Base-by-base conservation (phyloP, 2,329 filamentous ascomycete genomes). In the Scytalidium lignicola region DNA sequence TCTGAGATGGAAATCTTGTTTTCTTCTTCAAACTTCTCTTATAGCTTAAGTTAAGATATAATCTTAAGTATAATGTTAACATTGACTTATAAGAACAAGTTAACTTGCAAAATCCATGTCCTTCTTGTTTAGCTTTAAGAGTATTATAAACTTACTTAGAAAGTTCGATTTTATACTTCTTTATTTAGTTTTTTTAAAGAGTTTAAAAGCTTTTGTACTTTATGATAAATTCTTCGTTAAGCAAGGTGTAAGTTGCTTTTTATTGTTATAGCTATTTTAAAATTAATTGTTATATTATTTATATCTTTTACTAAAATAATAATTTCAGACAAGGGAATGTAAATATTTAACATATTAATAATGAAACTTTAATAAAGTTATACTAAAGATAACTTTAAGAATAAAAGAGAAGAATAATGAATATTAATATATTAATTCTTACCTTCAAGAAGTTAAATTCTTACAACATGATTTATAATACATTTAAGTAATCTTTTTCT, bases 101-200 rank as follows among this genome's bases (percentile, higher is more conserved):
- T 29, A 20, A n/a, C 23, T 17, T 29, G 20, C 28, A 41, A 20
- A 29, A 1, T 4, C 10, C 5, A n/a, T 19, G 23, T 15, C n/a
- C n/a, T n/a, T n/a, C n/a, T n/a, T n/a, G n/a, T n/a, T n/a, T n/a
- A n/a, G n/a, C n/a, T n/a, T n/a, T n/a, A n/a, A n/a, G n/a, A n/a
- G n/a, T n/a, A n/a, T n/a, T n/a, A 10, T n/a, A 43, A 13, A 41
- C 41, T 51, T 41, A 59, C 56, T 41, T 58, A 51, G 26, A 51
- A 59, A 23, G 50, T 53, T 10, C 56, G 48, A 48, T 54, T 49
- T 55, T 55, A 59, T 18, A 59, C 57, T 41, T 58, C 57, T n/a
- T 32, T 40, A 41, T 59, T 58, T 3, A 55, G 57, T 19, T 59
- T 54, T 44, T 59, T 54, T 41, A 59, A 44, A 17, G 54, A 56